A percentile compares a stretch with the other conserved stretches of the same genome.
Evolutionary conservation across 2,329 filamentous ascomycete genomes (phyloP).

Genomic region (Aspergillus ruber): DNA sequence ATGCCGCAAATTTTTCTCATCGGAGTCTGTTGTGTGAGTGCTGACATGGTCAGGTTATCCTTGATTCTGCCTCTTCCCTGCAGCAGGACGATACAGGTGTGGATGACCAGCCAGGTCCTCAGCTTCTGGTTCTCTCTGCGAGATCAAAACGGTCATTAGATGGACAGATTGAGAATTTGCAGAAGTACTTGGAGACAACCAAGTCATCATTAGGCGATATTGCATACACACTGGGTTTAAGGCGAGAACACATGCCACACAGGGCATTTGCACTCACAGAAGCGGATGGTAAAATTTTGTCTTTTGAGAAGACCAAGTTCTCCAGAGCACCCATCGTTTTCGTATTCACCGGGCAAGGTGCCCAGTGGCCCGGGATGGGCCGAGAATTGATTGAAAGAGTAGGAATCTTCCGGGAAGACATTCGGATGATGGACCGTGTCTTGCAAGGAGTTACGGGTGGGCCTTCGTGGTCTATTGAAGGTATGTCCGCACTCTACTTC

Average conservation of each 20-base stretch:
- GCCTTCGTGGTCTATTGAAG: background rate
- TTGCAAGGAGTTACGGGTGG: background rate
- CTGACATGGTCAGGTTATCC: background rate
- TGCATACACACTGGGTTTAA: conserved; percentile 3
- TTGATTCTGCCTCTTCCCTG: background rate
- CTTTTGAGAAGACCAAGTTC: background rate
- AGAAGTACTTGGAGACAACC: background rate
- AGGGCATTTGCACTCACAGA: background rate
- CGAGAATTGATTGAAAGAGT: background rate
- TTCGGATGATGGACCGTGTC: background rate
- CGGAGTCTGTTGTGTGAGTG: background rate
- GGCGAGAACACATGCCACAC: conserved; percentile 6
- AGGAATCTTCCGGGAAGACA: background rate
- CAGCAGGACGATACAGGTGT: background rate
- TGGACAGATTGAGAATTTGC: background rate
- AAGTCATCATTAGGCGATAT: background rate
- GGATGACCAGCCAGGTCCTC: background rate
- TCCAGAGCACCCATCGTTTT: conserved; percentile 7
- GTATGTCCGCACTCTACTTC: background rate
- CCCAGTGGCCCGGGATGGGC: conserved; percentile 18
- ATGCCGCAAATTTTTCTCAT: background rate
- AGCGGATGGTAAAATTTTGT: background rate
- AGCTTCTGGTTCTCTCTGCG: conserved; percentile 2
- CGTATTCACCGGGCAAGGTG: conserved; percentile 20
- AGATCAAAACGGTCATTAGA: background rate